Evolutionary conservation across 192 early-diverging fungal genomes (phyloP), one percentile per base, ranked within the genome.

Genomic region (Coemansia sp.): DNA sequence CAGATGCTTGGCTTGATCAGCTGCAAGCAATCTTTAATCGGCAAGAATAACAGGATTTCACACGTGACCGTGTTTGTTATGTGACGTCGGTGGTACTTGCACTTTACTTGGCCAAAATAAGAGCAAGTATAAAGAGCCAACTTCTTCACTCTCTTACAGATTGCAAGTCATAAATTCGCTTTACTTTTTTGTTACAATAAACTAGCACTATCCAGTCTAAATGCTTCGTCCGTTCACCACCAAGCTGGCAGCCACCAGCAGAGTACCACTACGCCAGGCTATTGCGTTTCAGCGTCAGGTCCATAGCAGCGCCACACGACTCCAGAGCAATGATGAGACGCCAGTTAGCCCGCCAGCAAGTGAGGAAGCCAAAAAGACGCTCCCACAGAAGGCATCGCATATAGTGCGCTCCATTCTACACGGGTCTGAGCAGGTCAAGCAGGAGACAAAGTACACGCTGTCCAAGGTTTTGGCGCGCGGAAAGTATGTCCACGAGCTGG

Each of bases 401-500:
- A 83, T 92, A 15, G 76, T 93, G 17, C 86, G 84, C 60, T 83
- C 87, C 26, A 85, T 93, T 55, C 72, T 93, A 47, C 90, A 88
- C 62, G 86, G 86, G 14, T 88, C 86, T 0, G 84, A 86, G 60
- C 80, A 86, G 59, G 82, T 82, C 40, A 69, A 81, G 26, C 83
- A 88, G 66, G 85, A 86, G 58, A 83, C 83, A 36, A 66, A 71
- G 24, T 67, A 75, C 61, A 89, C 90, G 10, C 83, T 92, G 57
- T 91, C 90, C 21, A 92, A 92, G 73, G 67, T 87, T n/a, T 62
- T 92, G 26, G 89, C 90, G 9, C 79, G 90, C 38, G 90, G 91
- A 46, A 95, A 95, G 80, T 95, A 91, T 61, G 90, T 95, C 14
- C 93, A 95, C 74, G 93, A 97, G 72, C 69, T 95, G 48, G 82